These are phyloP conservation scores for Chlamydomonas schloesseri DNA, from an alignment of 139 green algal genomes.

Conservation along the genomic window DNA sequence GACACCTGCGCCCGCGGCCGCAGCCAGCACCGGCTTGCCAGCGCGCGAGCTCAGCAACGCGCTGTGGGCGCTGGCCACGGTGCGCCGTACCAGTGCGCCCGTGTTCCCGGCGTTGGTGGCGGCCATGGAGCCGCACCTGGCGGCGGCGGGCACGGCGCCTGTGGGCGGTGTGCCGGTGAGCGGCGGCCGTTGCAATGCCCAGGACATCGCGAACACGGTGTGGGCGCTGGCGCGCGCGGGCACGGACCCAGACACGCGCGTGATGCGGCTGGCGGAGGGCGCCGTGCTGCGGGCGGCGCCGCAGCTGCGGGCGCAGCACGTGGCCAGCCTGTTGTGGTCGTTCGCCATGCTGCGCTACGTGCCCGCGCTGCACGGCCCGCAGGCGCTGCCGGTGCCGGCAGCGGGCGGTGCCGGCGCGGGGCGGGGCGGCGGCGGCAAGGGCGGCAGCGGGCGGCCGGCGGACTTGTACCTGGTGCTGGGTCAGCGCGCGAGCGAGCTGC, in stretches of 20 bases:
- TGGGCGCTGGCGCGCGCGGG: conserved; percentile 41
- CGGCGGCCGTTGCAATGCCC: background rate
- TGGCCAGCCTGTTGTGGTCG: conserved; percentile 43
- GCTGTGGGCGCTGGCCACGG: conserved; percentile 19
- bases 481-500: background rate
- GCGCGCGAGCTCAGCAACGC: conserved; percentile 18
- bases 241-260: background rate
- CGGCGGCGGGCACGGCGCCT: background rate
- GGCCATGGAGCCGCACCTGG: conserved; percentile 12
- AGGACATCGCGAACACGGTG: conserved; percentile 47
- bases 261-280: conserved; percentile 11
- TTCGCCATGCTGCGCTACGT: background rate
- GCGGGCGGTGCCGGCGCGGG: background rate
- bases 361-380: background rate
- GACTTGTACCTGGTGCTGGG: conserved; percentile 9
- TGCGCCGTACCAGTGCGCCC: background rate
- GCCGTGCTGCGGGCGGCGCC: background rate
- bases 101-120: background rate
- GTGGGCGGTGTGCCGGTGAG: background rate
- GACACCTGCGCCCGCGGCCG: too few relatives aligned
- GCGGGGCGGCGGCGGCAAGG: background rate
- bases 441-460: background rate
- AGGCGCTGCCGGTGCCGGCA: background rate
- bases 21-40: background rate
- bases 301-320: conserved; percentile 21